Evolutionary conservation across 2,329 filamentous ascomycete genomes (phyloP).

Genomic region (Gnomoniopsis smithogilvyi): DNA sequence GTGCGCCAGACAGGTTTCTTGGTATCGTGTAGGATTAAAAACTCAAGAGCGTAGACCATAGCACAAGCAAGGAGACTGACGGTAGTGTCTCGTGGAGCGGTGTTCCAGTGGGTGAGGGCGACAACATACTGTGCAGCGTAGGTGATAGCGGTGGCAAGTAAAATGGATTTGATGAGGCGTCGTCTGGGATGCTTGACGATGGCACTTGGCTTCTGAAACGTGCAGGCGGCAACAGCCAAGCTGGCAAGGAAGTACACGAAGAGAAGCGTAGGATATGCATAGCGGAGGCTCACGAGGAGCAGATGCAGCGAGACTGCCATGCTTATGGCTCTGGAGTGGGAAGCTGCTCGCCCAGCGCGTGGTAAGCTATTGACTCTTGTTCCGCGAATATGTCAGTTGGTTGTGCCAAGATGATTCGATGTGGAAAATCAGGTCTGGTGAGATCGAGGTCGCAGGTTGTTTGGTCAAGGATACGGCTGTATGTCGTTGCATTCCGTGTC

Average conservation of each 20-base stretch:
- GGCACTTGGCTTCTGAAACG: constrained; percentile 44
- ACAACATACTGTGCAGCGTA: constrained; percentile 45
- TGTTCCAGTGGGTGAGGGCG: constrained; percentile 26
- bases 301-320: constrained; percentile 23
- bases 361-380: neutral
- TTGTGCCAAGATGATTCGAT: too few relatives aligned
- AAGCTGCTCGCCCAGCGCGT: neutral
- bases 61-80: constrained; percentile 61
- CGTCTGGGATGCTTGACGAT: constrained; percentile 37
- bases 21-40: constrained; percentile 50
- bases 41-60: constrained; percentile 60
- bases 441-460: too few relatives aligned
- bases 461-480: too few relatives aligned
- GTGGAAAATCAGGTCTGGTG: too few relatives aligned
- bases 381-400: neutral
- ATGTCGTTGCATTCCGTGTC: too few relatives aligned
- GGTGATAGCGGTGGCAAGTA: constrained; percentile 40
- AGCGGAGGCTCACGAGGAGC: constrained; percentile 48
- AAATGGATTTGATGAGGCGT: constrained; percentile 39
- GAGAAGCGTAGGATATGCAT: constrained; percentile 53
- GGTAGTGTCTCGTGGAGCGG: constrained; percentile 41
- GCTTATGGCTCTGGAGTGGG: neutral
- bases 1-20: constrained; percentile 57
- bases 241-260: constrained; percentile 57
- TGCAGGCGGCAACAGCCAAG: constrained; percentile 48